Base-by-base conservation (phyloP, 2,329 filamentous ascomycete genomes). In the Fusarium circinatum region DNA sequence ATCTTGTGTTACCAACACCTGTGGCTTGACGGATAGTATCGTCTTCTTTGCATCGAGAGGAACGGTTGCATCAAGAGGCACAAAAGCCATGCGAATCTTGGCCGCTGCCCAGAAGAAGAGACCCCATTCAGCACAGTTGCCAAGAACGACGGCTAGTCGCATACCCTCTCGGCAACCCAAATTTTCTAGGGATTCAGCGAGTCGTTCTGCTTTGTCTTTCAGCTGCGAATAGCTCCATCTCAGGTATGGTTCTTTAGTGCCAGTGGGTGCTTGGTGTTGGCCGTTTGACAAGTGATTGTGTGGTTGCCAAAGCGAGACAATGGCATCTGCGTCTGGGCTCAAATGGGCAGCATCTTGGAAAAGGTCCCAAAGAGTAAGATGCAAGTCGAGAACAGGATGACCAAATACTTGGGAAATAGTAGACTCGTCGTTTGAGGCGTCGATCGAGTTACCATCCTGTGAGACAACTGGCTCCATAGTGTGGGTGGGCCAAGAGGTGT, bases 121-220 rank as follows among this genome's bases (percentile, higher is more conserved):
- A 0, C 70, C 80, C 82, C 82, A 84, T 79, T 84, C 82, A 9
- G 80, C 81, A 52, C 81, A 82, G 65, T 84, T 84, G 57, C 80
- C 75, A 51, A 83, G 73, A 13, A 83, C 64, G 3, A 77, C 79
- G 28, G 75, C 79, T 11, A 84, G 70, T 18, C 75, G 75, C 76
- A 78, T 82, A 9, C 79, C 78, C 10, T 73, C 70, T 28, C 73
- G 68, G 45, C 78, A 78, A 10, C 80, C 78, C 42, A 76, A 22
- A 15, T 34, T 48, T 26, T 56, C 24, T 13, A 83, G 68, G 24
- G 68, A 72, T 17, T 62, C 56, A 24, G 80, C 80, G 5, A 83
- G 58, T 32, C 39, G 42, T 59, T 80, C 76, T 48, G 78, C 68
- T 44, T 65, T 78, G 26, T 61, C 45, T n/a, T 58, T 70, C 7